Evolutionary conservation across 1,139 yeast species (phyloP), one percentile per base, ranked within the genome.

Genomic region (Debaryomyces fabryi): DNA sequence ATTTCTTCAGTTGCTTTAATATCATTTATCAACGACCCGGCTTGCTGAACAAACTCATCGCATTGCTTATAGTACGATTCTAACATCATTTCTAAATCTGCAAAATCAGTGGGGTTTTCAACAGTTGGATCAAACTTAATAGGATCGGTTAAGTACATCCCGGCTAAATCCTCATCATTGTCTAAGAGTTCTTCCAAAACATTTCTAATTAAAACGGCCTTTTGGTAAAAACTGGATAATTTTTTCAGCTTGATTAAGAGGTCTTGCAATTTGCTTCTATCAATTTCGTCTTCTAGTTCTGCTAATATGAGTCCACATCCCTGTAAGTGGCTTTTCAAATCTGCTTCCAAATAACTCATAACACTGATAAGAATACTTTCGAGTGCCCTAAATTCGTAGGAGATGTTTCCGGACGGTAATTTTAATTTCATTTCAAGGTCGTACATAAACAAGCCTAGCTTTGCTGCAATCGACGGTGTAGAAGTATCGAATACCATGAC

Each of bases 1-100:
- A 95, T 91, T 63, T 95, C 99, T 63, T 95, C 99, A 0, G 99
- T 93, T 13, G 96, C 90, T 53, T 86, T 82, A 57, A 95, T 93
- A 66, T 93, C 96, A 54, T 85, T 81, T 32, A 89, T 83, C 48
- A 91, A 72, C 30, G 92, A 86, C 43, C 90, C 96, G 0, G 96
- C 87, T 49, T 90, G 91, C 64, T 93, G 99, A 3, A 93, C 99
- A 60, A 90, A 88, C 67, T 95, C 99, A 61, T 95, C 99, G 65
- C 96, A 88, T 59, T 93, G 98, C 52, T 90, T 88, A 68, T 90
- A 91, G 69, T 95, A 95, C 0, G 97, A 83, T 63, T 95, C 99
- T 36, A 95, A 69, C 49, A 95, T 78, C 88, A 93, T 84, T 65
- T 92, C 98, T 30, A 91, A 78, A 56, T 92, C 97, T 9, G 83